Percentiles rank a stretch among this genome's conserved stretches.
Evolutionary conservation across 2,329 filamentous ascomycete genomes (phyloP).

Genomic region (Periglandula ipomoeae): DNA sequence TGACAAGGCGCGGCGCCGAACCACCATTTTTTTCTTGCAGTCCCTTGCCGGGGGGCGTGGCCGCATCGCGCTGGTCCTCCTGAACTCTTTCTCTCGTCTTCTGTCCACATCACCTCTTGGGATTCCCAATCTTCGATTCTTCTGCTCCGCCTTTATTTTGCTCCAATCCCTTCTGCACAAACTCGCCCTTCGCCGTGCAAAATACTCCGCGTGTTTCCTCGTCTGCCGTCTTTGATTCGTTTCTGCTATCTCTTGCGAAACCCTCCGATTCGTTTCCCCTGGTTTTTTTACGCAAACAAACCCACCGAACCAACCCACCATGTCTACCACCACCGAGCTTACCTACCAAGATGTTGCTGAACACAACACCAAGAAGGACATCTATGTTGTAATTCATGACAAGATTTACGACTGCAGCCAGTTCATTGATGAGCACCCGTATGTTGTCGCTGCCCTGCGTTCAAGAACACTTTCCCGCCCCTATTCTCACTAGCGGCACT

Average conservation of each 20-base stretch:
- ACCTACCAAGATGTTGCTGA: slow-evolving; percentile 74
- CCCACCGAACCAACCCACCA: slow-evolving; percentile 9
- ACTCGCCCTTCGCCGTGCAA: not conserved
- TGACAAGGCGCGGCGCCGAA: not conserved
- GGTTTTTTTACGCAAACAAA: not conserved
- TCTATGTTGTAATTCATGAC: slow-evolving; percentile 87
- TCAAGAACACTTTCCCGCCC: not conserved
- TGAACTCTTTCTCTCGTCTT: not conserved
- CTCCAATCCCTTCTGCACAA: not conserved
- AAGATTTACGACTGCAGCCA: slow-evolving; percentile 86
- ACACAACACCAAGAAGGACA: slow-evolving; percentile 90
- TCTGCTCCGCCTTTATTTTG: not conserved
- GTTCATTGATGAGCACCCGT: slow-evolving; percentile 97
- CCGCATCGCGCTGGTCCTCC: slow-evolving; percentile 4
- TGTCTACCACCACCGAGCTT: slow-evolving; percentile 37
- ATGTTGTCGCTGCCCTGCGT: slow-evolving; percentile 27
- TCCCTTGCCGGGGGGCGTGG: not conserved
- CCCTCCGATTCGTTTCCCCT: not conserved
- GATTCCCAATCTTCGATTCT: not conserved
- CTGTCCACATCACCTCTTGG: slow-evolving; percentile 4
- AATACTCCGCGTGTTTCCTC: too few relatives aligned
- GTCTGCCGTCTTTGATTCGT: not conserved
- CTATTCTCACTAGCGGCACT: not conserved
- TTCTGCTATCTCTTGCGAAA: too few relatives aligned
- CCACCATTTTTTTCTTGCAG: not conserved